These are phyloP conservation scores for Pichia sp. DNA, from an alignment of 1,139 yeast species.

Conservation along the genomic window DNA sequence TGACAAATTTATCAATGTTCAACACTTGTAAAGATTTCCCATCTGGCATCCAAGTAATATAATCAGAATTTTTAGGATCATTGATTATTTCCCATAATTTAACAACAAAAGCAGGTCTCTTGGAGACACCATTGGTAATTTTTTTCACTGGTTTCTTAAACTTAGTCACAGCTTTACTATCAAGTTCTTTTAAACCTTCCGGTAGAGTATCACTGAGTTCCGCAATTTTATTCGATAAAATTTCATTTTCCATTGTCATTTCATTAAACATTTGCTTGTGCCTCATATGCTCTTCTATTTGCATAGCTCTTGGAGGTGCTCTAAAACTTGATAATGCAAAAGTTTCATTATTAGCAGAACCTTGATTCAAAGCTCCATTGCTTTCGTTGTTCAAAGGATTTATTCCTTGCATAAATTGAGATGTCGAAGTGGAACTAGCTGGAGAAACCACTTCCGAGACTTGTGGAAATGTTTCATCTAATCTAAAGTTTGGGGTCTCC, in stretches of 20 bases:
- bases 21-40: constrained; percentile 81
- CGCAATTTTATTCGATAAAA: neutral
- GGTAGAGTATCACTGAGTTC: neutral
- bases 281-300: neutral
- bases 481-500: neutral
- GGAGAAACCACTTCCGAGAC: neutral
- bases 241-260: constrained; percentile 4
- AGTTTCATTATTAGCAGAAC: constrained; percentile 1
- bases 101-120: constrained; percentile 82
- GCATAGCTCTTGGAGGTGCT: neutral
- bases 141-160: constrained; percentile 22
- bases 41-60: constrained; percentile 78
- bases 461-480: neutral
- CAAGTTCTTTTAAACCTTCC: neutral
- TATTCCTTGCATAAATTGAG: neutral
- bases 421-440: neutral
- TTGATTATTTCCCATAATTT: constrained; percentile 95
- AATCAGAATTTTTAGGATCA: constrained; percentile 59
- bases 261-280: constrained; percentile 5
- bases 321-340: constrained; percentile 17
- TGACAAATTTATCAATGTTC: constrained; percentile 83
- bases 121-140: constrained; percentile 20
- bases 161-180: constrained; percentile 1
- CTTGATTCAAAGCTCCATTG: neutral
- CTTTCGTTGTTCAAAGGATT: neutral